A percentile compares a stretch with the other conserved stretches of the same genome.
phyloP scores from a whole-genome alignment of 495 filamentous ascomycete species.

The Podospora bellae-mahoneyi region DNA sequence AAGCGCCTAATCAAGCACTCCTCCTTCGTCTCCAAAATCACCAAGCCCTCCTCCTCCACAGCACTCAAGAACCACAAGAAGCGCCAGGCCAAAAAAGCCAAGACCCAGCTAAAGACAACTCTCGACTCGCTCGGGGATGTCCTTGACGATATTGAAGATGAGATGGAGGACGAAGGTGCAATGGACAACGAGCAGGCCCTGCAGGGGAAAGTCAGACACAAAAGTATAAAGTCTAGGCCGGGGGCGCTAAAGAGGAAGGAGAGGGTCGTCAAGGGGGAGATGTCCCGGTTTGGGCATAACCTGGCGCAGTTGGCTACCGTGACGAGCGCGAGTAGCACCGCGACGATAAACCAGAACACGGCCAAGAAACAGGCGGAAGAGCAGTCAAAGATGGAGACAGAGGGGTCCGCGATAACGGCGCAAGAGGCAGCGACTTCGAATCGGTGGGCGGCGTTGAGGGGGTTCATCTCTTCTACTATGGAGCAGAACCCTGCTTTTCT shows the following conservation, averaged over 20 bases:
- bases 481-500: constrained; percentile 66
- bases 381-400: constrained; percentile 16
- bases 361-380: constrained; percentile 7
- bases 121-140: constrained; percentile 75
- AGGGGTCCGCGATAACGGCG: background rate
- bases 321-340: constrained; percentile 10
- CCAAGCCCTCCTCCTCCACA: constrained; percentile 50
- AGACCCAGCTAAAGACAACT: constrained; percentile 56
- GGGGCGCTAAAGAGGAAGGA: constrained; percentile 83
- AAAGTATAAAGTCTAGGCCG: constrained; percentile 66
- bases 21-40: constrained; percentile 68
- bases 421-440: constrained; percentile 46
- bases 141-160: constrained; percentile 55
- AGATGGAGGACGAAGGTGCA: constrained; percentile 36
- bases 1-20: constrained; percentile 75
- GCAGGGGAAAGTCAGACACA: constrained; percentile 57
- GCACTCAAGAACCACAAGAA: constrained; percentile 48
- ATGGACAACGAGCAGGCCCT: constrained; percentile 36
- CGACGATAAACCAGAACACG: background rate
- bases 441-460: constrained; percentile 66
- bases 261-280: constrained; percentile 70
- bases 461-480: constrained; percentile 69
- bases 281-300: constrained; percentile 76
- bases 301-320: constrained; percentile 63
- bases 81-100: constrained; percentile 62